phyloP scores from a whole-genome alignment of 2,329 filamentous ascomycete genomes.

The Phoma herbarum region DNA sequence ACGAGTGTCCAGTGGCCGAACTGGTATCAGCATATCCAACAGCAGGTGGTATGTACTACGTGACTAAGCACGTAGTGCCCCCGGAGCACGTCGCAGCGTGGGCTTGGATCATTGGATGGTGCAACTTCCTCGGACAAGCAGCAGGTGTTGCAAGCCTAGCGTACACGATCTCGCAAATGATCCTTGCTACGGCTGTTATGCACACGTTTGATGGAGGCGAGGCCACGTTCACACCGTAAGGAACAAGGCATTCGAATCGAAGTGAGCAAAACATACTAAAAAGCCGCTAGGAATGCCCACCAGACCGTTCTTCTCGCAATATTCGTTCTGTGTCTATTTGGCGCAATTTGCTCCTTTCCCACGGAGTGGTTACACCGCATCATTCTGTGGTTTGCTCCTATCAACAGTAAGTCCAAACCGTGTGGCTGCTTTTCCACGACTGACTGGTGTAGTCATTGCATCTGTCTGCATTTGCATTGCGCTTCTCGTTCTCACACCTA shows the following conservation, averaged over 20 bases:
- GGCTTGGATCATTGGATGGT: slow-evolving; percentile 74
- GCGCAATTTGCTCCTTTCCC: slow-evolving; percentile 69
- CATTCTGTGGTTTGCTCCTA: slow-evolving; percentile 71
- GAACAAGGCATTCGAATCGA: slow-evolving; percentile 6
- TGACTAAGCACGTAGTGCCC: slow-evolving; percentile 71
- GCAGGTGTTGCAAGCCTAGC: slow-evolving; percentile 69
- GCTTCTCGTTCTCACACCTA: slow-evolving; percentile 65
- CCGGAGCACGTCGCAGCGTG: slow-evolving; percentile 68
- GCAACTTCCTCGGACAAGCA: slow-evolving; percentile 71
- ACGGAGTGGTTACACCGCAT: slow-evolving; percentile 68
- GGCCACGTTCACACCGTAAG: slow-evolving; percentile 67
- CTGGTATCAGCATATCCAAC: slow-evolving; percentile 73
- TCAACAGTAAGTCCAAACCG: slow-evolving; percentile 60
- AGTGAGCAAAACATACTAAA: slow-evolving; percentile 8
- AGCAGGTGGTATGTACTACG: slow-evolving; percentile 73
- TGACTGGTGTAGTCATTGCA: slow-evolving; percentile 57
- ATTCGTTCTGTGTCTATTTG: slow-evolving; percentile 63
- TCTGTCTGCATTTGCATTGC: slow-evolving; percentile 68
- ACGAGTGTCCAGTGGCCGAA: slow-evolving; percentile 62
- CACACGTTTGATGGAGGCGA: slow-evolving; percentile 63
- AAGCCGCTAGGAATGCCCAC: slow-evolving; percentile 58
- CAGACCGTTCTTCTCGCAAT: slow-evolving; percentile 68
- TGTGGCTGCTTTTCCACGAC: background rate
- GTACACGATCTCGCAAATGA: slow-evolving; percentile 71
- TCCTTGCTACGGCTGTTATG: slow-evolving; percentile 69